Base-by-base conservation (phyloP, 2,329 filamentous ascomycete genomes). In the Coccinonectria pachysandricola region DNA sequence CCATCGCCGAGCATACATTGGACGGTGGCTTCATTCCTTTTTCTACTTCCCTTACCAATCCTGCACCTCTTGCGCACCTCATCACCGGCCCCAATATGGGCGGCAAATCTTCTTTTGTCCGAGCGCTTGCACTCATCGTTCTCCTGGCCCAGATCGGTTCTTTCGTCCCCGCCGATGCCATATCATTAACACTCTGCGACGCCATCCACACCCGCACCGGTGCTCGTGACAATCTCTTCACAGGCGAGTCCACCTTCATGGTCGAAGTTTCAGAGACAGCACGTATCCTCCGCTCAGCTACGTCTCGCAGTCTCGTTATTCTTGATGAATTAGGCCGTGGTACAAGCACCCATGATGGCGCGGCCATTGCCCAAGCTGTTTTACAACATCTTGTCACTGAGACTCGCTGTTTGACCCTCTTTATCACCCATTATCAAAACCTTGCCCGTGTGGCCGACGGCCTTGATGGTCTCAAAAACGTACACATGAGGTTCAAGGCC, bases 11-110 rank as follows among this genome's bases (percentile, higher is more conserved):
- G 53, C 86, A 92, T 48, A 74, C 88, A 8, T 70, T 96, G 5
- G 69, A 88, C 4, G 75, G 82, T 40, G 68, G 75, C 26, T 98
- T 96, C 56, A 93, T 98, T 31, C 88, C 91, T 23, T 98, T 98
- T 56, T 74, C 80, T 45, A 80, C 85, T 8, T 60, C 71, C 3
- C 71, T 96, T 23, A 68, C 73, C n/a, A 69, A 75, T 3, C 68
- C 74, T 2, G 50, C 64, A 1, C 71, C 75, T 0, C 69, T 82
- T 5, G 84, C 85, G 3, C 72, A 95, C 41, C 77, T 96, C 30
- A 79, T 98, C 45, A 98, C 91, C 0, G 91, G 91, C 0, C 91
- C 91, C 15, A 98, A 98, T 60, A 98, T 98, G 91, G 91, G 91
- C 45, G 91, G 91, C 30, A 98, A 98, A 52, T 94, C 85, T n/a